These are phyloP conservation scores for Otatea glauca DNA, from an alignment of 176 grass and related monocot species.

Conservation along the genomic window DNA sequence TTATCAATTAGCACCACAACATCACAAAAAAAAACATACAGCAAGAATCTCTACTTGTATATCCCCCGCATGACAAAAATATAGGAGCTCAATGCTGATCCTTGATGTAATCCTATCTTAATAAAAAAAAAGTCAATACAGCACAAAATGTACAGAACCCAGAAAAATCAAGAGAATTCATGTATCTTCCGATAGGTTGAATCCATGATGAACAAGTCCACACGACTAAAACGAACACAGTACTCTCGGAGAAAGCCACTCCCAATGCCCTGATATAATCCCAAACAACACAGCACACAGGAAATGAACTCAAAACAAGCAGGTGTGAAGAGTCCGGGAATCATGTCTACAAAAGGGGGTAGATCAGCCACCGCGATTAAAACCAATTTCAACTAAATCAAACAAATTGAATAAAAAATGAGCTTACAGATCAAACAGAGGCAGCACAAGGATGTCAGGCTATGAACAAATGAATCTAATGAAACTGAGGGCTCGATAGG, in stretches of 20 bases:
- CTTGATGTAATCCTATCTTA: too few relatives aligned
- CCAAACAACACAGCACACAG: constrained; percentile 48
- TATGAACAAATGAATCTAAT: constrained; percentile 80
- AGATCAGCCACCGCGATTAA: constrained; percentile 47
- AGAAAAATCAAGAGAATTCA: neutral
- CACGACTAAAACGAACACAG: constrained; percentile 37
- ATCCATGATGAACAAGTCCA: constrained; percentile 25
- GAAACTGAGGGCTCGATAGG: constrained; percentile 43
- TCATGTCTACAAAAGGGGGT: constrained; percentile 46
- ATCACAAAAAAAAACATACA: too few relatives aligned
- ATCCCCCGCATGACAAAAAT: too few relatives aligned
- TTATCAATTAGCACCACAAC: too few relatives aligned
- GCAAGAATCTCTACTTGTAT: too few relatives aligned
- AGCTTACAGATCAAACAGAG: constrained; percentile 45
- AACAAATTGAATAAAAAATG: constrained; percentile 88
- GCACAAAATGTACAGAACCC: neutral
- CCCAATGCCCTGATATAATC: constrained; percentile 45
- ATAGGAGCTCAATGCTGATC: too few relatives aligned
- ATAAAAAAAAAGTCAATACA: neutral
- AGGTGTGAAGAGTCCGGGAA: constrained; percentile 2
- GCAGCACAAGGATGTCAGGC: constrained; percentile 65
- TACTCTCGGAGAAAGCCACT: constrained; percentile 38
- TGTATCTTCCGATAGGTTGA: constrained; percentile 9
- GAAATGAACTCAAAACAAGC: constrained; percentile 59
- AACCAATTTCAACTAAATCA: constrained; percentile 65